Evolutionary conservation across 768 basidiomycete species (phyloP).

Genomic region (Mycena haematopus): DNA sequence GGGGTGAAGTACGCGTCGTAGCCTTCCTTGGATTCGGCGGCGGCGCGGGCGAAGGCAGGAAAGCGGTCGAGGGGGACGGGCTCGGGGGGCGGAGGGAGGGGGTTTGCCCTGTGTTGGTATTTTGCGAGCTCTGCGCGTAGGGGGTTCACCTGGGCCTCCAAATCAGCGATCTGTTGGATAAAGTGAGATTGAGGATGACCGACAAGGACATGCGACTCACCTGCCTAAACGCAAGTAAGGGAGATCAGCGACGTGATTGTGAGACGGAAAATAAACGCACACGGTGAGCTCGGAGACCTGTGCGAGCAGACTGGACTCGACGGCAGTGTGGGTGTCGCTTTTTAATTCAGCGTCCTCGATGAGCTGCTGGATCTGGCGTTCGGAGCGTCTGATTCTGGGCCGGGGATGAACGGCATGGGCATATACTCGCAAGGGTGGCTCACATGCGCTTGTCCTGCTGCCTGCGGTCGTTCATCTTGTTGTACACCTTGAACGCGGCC

Average conservation of each 20-base stretch:
- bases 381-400: conserved; percentile 6
- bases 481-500: conserved; percentile 22
- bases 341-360: conserved; percentile 5
- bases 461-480: conserved; percentile 20
- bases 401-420: conserved; percentile 8
- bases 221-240: conserved; percentile 26
- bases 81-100: conserved; percentile 63
- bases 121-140: conserved; percentile 40
- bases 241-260: conserved; percentile 7
- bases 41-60: conserved; percentile 46
- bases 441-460: conserved; percentile 15
- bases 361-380: background rate
- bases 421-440: background rate
- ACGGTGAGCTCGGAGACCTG: conserved; percentile 15
- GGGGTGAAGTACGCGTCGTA: conserved; percentile 24
- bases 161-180: conserved; percentile 31
- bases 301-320: conserved; percentile 20
- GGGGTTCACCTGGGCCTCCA: conserved; percentile 44
- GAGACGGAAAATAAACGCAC: conserved; percentile 9
- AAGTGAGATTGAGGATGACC: conserved; percentile 1
- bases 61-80: conserved; percentile 56
- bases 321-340: conserved; percentile 14
- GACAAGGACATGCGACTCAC: conserved; percentile 13
- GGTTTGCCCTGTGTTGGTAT: conserved; percentile 48
- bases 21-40: conserved; percentile 30